phyloP scores from a whole-genome alignment of 768 basidiomycete genomes.

The Collybia mongolica region DNA sequence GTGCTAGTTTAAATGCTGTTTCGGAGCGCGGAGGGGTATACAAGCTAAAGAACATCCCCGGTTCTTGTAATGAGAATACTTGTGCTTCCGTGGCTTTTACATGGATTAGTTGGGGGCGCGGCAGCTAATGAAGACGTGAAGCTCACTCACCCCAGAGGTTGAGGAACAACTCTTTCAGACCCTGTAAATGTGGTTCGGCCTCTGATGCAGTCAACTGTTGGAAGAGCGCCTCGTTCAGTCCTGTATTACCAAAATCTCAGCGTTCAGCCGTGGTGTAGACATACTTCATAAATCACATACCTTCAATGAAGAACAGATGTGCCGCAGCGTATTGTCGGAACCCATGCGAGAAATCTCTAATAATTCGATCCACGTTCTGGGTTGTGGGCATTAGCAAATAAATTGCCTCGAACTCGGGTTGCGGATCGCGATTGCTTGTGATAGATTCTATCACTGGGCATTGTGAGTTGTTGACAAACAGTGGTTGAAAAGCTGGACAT shows the following conservation, averaged over 20 bases:
- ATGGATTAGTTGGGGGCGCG: constrained; percentile 4
- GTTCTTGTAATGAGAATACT: constrained; percentile 76
- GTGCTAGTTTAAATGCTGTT: constrained; percentile 60
- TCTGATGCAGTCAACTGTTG: constrained; percentile 71
- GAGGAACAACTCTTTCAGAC: constrained; percentile 82
- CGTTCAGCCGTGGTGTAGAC: neutral
- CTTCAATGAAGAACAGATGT: constrained; percentile 93
- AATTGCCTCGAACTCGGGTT: constrained; percentile 85
- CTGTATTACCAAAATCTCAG: constrained; percentile 35
- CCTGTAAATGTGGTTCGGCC: constrained; percentile 75
- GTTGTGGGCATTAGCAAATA: constrained; percentile 94
- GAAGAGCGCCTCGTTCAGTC: constrained; percentile 75
- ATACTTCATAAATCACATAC: constrained; percentile 27
- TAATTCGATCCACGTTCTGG: constrained; percentile 89
- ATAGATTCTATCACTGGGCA: constrained; percentile 89
- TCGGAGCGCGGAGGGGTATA: constrained; percentile 83
- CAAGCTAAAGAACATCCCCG: constrained; percentile 82
- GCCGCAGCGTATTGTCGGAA: constrained; percentile 77
- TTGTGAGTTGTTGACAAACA: neutral
- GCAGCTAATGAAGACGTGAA: neutral
- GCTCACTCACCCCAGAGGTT: constrained; percentile 91
- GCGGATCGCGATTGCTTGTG: constrained; percentile 76
- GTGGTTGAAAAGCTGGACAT: constrained; percentile 33
- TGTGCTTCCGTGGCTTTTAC: constrained; percentile 79
- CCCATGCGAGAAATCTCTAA: constrained; percentile 69